These are phyloP conservation scores for Verruconis gallopava DNA, from an alignment of 2,329 filamentous ascomycete genomes.

Conservation along the genomic window DNA sequence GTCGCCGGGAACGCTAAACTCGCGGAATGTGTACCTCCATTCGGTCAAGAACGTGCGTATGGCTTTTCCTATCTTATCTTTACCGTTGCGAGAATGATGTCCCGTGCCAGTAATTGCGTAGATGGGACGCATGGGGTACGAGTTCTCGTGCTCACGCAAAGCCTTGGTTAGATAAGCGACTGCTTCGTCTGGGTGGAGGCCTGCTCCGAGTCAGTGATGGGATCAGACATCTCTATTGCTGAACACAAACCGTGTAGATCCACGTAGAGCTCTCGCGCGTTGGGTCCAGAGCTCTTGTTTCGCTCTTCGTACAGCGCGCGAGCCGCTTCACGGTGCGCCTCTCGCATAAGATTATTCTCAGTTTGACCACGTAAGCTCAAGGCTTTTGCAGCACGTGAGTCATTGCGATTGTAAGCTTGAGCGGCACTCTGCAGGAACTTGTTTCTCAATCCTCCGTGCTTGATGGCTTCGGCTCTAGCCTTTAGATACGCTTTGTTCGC, in stretches of 20 bases:
- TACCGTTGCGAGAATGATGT: slow-evolving; percentile 96
- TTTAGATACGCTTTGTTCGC: slow-evolving; percentile 93
- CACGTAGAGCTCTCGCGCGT: slow-evolving; percentile 67
- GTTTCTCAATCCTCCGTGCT: slow-evolving; percentile 89
- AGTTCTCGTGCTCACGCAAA: slow-evolving; percentile 60
- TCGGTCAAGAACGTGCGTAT: slow-evolving; percentile 85
- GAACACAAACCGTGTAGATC: slow-evolving; percentile 59
- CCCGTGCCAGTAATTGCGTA: slow-evolving; percentile 96
- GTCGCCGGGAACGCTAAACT: slow-evolving; percentile 95
- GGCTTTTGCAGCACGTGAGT: slow-evolving; percentile 89
- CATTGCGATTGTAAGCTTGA: slow-evolving; percentile 97
- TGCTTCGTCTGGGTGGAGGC: slow-evolving; percentile 96
- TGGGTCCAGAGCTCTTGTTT: slow-evolving; percentile 52
- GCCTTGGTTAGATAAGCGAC: slow-evolving; percentile 87
- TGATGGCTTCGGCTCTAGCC: slow-evolving; percentile 88
- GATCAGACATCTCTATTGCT: slow-evolving; percentile 1
- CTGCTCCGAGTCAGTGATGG: slow-evolving; percentile 15
- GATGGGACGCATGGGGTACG: slow-evolving; percentile 50
- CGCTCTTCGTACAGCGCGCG: slow-evolving; percentile 86
- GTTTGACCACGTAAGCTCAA: slow-evolving; percentile 87
- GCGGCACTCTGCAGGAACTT: slow-evolving; percentile 90
- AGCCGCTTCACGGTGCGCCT: slow-evolving; percentile 89
- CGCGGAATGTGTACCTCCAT: slow-evolving; percentile 89
- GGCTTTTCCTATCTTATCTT: slow-evolving; percentile 95
- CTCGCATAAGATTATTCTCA: slow-evolving; percentile 94